Evolutionary conservation across 345 rosid genomes (phyloP).

Genomic region (Populus deltoides): DNA sequence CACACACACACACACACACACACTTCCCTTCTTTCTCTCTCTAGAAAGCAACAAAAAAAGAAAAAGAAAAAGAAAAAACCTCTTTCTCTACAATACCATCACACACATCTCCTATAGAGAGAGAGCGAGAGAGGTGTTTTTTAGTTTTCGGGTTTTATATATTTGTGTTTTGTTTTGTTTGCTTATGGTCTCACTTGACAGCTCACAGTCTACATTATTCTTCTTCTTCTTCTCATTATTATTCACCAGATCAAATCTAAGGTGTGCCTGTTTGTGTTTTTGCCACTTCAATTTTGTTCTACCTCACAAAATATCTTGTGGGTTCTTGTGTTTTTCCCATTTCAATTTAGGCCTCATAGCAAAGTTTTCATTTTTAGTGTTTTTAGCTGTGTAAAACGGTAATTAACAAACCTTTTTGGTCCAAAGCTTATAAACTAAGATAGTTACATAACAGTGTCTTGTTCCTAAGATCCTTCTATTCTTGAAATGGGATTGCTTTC

Average conservation of each 20-base stretch:
- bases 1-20: no score
- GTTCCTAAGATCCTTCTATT: not conserved
- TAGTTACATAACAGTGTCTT: not conserved
- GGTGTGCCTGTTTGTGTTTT: slow-evolving; percentile 16
- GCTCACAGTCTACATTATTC: slow-evolving; percentile 41
- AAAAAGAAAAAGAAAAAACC: no score
- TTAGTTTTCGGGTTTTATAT: slow-evolving; percentile 5
- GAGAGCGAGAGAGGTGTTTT: not conserved
- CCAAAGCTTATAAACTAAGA: not conserved
- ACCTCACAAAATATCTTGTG: not conserved
- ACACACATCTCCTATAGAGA: not conserved
- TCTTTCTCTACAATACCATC: not conserved
- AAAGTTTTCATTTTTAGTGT: not conserved
- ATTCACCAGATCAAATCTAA: slow-evolving; percentile 42
- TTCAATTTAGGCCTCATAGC: not conserved
- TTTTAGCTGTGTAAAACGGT: not conserved
- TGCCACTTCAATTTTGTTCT: slow-evolving; percentile 6
- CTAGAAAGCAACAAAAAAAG: slow-evolving; percentile 14
- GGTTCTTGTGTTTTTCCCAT: not conserved
- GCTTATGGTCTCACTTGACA: slow-evolving; percentile 33
- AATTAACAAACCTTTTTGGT: not conserved
- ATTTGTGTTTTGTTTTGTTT: slow-evolving; percentile 18
- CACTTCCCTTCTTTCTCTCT: slow-evolving; percentile 23
- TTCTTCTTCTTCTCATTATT: slow-evolving; percentile 6
- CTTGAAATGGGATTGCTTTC: not conserved